A percentile compares a stretch with the other conserved stretches of the same genome.
phyloP scores from a whole-genome alignment of 257 asterid genomes.

The Lycium ferocissimum region DNA sequence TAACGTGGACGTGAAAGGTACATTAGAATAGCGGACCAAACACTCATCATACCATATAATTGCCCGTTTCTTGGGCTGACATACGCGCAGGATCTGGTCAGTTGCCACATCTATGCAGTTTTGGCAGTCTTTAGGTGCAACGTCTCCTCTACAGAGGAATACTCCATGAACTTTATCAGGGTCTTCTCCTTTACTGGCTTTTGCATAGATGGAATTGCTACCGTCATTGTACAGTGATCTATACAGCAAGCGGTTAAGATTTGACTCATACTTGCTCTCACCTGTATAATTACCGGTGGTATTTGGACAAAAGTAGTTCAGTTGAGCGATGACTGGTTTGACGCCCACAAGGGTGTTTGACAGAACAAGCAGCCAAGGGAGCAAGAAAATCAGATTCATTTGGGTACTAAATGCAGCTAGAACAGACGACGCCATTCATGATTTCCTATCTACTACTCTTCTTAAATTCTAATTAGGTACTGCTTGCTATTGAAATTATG shows the following conservation, averaged over 20 bases:
- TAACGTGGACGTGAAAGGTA: neutral
- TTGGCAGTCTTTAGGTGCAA: conserved; percentile 8
- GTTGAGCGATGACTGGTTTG: neutral
- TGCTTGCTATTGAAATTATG: no score
- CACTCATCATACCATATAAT: conserved; percentile 2
- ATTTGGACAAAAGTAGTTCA: neutral
- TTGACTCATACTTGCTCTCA: neutral
- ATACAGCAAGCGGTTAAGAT: neutral
- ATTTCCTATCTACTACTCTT: no score
- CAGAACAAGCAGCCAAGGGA: neutral
- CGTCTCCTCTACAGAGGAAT: neutral
- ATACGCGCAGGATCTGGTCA: neutral
- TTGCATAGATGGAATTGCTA: neutral
- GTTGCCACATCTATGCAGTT: conserved; percentile 8
- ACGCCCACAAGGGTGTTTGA: neutral
- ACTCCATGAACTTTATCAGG: conserved; percentile 9
- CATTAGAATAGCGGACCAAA: neutral
- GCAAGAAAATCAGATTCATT: neutral
- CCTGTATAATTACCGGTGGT: neutral
- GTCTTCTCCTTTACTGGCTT: neutral
- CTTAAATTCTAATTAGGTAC: no score
- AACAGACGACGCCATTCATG: neutral
- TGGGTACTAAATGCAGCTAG: neutral
- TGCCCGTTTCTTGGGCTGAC: neutral
- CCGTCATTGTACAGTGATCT: neutral